Base-by-base conservation (phyloP, 2,329 filamentous ascomycete species). In the Sphaceloma murrayae region DNA sequence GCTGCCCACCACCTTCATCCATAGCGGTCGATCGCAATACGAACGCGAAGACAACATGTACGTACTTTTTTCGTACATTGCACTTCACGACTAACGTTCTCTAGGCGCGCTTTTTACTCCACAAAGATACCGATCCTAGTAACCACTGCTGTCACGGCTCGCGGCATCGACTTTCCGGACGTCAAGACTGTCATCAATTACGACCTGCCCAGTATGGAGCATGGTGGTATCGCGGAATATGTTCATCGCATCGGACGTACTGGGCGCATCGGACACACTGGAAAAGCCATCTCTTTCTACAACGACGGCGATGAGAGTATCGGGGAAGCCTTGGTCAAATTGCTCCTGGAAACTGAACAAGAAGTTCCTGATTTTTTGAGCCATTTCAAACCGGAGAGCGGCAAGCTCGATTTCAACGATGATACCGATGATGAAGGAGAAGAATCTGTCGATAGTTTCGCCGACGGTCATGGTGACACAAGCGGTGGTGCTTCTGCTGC, bases 171-270 rank as follows among this genome's bases (percentile, higher is more conserved):
- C 54, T 81, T 95, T 26, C 77, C 77, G 47, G 86, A 91, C 52
- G 81, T 96, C 4, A 78, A 80, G 68, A 86, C 94, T 51, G 83
- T 98, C 48, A 81, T 98, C 72, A 96, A 98, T 65, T 96, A 80
- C 54, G 88, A 96, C 49, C 68, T 96, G 1, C 89, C 89, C 0
- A 78, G 72, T 4, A 65, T 70, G 32, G 68, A 77, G 1, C 74
- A 89, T 53, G 87, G 86, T n/a, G 89, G 88, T 2, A 94, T 95
- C 46, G 79, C 85, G 38, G 91, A 96, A 60, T 98, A 96, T 55
- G 79, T 83, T 18, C 91, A 98, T 58, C 85, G 91, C 9, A 96
- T 96, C 58, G 91, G 91, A 50, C 88, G 91, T 49, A 98, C 91
- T 53, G 91, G 85, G 45, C 85, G 91, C 43, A 95, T 95, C 57